Percentiles rank a stretch among this genome's conserved stretches.
Evolutionary conservation across 1,284 basidiomycete genomes (phyloP).

Genomic region (Cerioporus squamosus): DNA sequence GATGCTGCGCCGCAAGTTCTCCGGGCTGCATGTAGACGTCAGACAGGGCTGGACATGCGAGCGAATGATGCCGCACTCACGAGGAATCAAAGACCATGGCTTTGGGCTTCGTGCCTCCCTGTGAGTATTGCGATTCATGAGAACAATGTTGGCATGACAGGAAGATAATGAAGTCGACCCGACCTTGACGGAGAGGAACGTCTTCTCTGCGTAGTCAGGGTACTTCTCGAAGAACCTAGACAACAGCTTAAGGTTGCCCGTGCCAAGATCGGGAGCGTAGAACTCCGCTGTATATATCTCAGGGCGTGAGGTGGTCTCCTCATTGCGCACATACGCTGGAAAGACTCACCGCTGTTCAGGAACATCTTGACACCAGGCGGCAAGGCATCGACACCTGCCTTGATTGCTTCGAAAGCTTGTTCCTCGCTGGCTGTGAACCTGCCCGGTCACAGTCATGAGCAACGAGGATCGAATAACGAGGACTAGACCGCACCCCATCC

Average conservation of each 20-base stretch:
- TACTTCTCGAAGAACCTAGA: slow-evolving; percentile 50
- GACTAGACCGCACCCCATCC: slow-evolving; percentile 44
- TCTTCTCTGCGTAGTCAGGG: slow-evolving; percentile 55
- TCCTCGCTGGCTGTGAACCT: too few species aligned
- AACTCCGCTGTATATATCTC: slow-evolving; percentile 39
- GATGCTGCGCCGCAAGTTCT: slow-evolving; percentile 46
- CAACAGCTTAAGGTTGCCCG: slow-evolving; percentile 46
- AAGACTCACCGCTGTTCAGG: slow-evolving; percentile 44
- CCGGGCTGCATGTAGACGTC: slow-evolving; percentile 31
- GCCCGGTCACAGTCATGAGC: too few species aligned
- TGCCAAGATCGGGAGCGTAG: slow-evolving; percentile 40
- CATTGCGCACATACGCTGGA: slow-evolving; percentile 39
- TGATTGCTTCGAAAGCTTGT: slow-evolving; percentile 62
- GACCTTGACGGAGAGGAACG: slow-evolving; percentile 50
- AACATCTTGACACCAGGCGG: slow-evolving; percentile 50
- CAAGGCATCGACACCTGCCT: slow-evolving; percentile 60
- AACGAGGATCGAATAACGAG: too few species aligned
- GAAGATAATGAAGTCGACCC: slow-evolving; percentile 38
- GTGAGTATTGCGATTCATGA: slow-evolving; percentile 6
- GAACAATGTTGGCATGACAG: slow-evolving; percentile 40
- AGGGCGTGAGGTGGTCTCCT: not conserved
- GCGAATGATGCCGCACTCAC: slow-evolving; percentile 20
- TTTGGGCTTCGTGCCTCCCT: slow-evolving; percentile 43
- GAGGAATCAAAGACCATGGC: slow-evolving; percentile 29
- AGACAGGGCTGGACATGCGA: too few species aligned